Evolutionary conservation across 768 basidiomycete genomes (phyloP), one percentile per base, ranked within the genome.

Genomic region (Lyophyllum shimeji): DNA sequence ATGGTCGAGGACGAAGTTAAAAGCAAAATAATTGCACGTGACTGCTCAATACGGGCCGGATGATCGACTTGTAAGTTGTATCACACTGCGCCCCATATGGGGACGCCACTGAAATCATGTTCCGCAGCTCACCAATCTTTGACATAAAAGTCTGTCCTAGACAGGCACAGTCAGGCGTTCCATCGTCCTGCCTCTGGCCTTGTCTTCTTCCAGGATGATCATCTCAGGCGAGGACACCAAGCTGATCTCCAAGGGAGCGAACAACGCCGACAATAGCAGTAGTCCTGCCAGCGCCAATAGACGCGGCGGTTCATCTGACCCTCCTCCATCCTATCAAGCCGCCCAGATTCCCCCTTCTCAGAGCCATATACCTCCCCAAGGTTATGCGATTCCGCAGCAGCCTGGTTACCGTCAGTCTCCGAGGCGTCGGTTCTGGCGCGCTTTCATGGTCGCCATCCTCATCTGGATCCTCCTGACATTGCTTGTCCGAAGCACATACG

Each of bases 381-480:
- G 12, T n/a, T 46, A 49, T 51, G 37, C 51, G 1, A 20, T 53
- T n/a, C 47, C 50, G 18, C 54, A 53, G 17, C 12, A 23, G 5
- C 7, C 25, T 8, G 15, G 18, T 8, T 59, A 59, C 55, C 65
- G 53, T 42, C 40, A 47, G 34, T 62, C 62, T n/a, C 56, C 62
- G 7, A 39, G 31, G 1, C 59, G 60, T 13, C 60, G 67, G 23
- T 68, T 68, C 63, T 65, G 60, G 34, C n/a, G 42, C n/a, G 64
- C 65, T 7, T 58, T 66, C 33, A 24, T 49, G 5, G 52, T 56
- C 11, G 67, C 67, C 2, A 31, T 65, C 17, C 25, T 64, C 5
- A 48, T 65, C 34, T 68, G 67, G 62, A 12, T 68, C n/a, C 59
- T 66, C 7, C 12, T 60, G 40, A 59, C 40, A 25, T 31, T 57